These are phyloP conservation scores for Sphaerobolus stellatus DNA, from an alignment of 1,284 basidiomycete genomes.

Conservation along the genomic window DNA sequence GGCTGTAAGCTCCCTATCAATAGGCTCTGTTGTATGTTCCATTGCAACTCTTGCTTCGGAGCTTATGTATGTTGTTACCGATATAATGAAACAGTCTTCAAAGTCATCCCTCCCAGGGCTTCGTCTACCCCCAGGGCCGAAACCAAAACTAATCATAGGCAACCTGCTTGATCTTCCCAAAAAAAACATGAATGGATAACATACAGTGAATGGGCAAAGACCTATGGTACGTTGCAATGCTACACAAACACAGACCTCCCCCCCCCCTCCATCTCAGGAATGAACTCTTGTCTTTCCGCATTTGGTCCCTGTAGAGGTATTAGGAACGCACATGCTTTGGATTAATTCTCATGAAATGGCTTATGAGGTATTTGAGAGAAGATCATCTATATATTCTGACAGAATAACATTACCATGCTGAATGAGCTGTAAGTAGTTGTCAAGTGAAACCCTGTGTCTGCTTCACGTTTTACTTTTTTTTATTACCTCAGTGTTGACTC, in stretches of 20 bases:
- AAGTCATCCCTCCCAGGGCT: too few species aligned
- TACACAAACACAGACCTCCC: too few species aligned
- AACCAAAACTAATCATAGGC: not conserved
- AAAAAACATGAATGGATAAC: not conserved
- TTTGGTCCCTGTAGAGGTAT: slow-evolving; percentile 12
- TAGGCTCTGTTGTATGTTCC: too few species aligned
- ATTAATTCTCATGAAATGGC: slow-evolving; percentile 15
- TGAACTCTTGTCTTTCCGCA: not conserved
- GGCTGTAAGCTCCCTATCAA: too few species aligned
- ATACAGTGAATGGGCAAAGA: not conserved
- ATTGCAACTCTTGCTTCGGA: too few species aligned
- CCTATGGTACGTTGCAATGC: not conserved
- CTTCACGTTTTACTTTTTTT: not conserved
- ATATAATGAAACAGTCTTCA: too few species aligned
- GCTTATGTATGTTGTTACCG: too few species aligned
- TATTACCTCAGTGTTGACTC: not conserved
- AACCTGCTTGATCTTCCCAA: not conserved
- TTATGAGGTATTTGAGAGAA: slow-evolving; percentile 15
- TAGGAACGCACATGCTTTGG: slow-evolving; percentile 15
- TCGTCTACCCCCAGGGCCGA: not conserved
- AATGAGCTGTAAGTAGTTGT: slow-evolving; percentile 5
- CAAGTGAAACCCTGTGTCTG: too few species aligned
- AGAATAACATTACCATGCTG: not conserved
- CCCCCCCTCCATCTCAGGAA: too few species aligned
- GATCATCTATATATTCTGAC: slow-evolving; percentile 18